Evolutionary conservation across 2,329 filamentous ascomycete genomes (phyloP), one percentile per base, ranked within the genome.

Genomic region (Aspergillus carbonarius): DNA sequence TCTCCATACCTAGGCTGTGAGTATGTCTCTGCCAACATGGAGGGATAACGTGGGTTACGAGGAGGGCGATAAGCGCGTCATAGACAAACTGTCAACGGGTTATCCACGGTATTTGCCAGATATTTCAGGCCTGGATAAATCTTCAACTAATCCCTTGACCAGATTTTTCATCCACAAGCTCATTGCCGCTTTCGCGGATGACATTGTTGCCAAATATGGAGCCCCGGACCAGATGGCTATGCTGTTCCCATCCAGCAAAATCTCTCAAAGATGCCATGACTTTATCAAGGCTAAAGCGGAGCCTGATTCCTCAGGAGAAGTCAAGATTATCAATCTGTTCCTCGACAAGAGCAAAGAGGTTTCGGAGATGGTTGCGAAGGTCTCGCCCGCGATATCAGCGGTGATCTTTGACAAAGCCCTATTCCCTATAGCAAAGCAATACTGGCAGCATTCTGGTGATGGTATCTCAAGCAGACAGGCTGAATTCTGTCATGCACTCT

Each of bases 401-500:
- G 51, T 42, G 12, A 23, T 42, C 5, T 48, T 30, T 7, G 10
- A 20, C 23, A 30, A 12, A 9, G 23, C 42, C n/a, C 46, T 50
- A 4, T 27, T n/a, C 15, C 32, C 18, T 9, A 25, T 44, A 3
- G 54, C 34, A 6, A 40, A 40, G 46, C 25, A 12, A 5, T 49
- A 30, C 34, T 56, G 54, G 54, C 46, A 39, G 17, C 44, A 56
- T 9, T 23, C 46, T 12, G 54, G 54, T 13, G 44, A 42, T 12
- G 46, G 34, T 9, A 42, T 56, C 10, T 50, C 46, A 25, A 56
- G 42, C 25, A 25, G 54, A 23, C 54, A 49, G 13, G 54, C 54
- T 6, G 46, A 42, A 15, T 30, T 39, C n/a, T 27, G 32, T 12
- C 23, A 32, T 13, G 12, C 18, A 10, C 18, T 13, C 15, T 42